Evolutionary conservation across 2,329 filamentous ascomycete genomes (phyloP), one percentile per base, ranked within the genome.

Genomic region (Leptographium galeiforme): DNA sequence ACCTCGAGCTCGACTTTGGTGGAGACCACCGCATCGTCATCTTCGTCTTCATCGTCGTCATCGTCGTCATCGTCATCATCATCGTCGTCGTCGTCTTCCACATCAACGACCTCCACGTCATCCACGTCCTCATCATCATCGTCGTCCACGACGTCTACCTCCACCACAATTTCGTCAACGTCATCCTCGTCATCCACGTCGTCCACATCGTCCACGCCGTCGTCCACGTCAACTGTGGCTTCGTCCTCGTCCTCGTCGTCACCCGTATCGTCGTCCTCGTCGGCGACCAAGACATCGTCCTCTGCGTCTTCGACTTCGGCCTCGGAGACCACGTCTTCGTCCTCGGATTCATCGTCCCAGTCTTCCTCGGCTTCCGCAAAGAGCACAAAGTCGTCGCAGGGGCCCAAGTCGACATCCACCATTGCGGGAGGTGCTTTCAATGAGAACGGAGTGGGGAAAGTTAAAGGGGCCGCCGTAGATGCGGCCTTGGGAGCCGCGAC

Each of bases 381-480:
- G 5, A 49, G 18, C 11, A 40, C 34, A n/a, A 60, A 63, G 8
- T 60, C 64, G n/a, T 60, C 63, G 56, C 58, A 52, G 33, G 25
- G 43, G 25, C 13, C 50, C 36, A 52, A 50, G 47, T 16, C 55
- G 6, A 48, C 16, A 53, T 49, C 54, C 40, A 51, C 58, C 13
- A 66, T 63, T n/a, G 57, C 62, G 54, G 72, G 71, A 14, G 76
- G 72, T 59, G 69, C 81, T 59, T 81, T 80, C 70, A 74, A 74
- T 53, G 75, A 80, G 66, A 76, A 76, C 57, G 54, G 58, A n/a
- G 61, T 60, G 7, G 51, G 51, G 38, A 60, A 56, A 44, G 57
- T 59, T 14, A 43, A 51, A 11, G 44, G 36, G 12, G 25, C 45
- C 13, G 51, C 47, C 18, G 25, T 50, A 13, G 47, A 45, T 12